Conservation (phyloP, 2,329 filamentous ascomycete species). For the Penicillium hordei region DNA sequence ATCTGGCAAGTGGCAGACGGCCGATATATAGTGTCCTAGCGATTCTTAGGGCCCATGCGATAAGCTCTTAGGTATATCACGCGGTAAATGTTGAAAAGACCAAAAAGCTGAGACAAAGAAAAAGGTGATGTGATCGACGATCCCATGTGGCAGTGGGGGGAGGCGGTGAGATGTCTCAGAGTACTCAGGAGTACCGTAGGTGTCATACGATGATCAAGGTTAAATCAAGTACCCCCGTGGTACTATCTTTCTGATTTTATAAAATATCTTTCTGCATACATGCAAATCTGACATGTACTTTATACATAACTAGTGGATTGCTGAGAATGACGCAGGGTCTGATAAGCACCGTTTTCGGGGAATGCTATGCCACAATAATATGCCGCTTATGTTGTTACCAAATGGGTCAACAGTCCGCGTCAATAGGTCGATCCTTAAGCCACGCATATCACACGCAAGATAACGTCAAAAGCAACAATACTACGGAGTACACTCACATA, state of each 20-base stretch:
- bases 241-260: slow-evolving; percentile 5
- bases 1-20: not conserved
- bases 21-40: not conserved
- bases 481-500: not conserved
- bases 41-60: not conserved
- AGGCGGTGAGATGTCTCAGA: not conserved
- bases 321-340: not conserved
- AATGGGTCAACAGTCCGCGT: not conserved
- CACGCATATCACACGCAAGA: slow-evolving; percentile 6
- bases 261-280: not conserved
- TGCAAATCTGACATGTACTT: too few species aligned
- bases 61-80: slow-evolving; percentile 3
- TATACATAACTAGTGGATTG: too few species aligned
- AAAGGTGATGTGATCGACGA: slow-evolving; percentile 8
- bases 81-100: not conserved
- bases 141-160: slow-evolving; percentile 10
- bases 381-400: not conserved
- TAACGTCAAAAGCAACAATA: not conserved
- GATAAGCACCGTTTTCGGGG: slow-evolving; percentile 13
- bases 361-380: slow-evolving; percentile 1
- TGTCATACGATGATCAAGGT: not conserved
- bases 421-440: slow-evolving; percentile 2
- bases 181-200: not conserved
- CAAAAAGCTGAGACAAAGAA: not conserved
- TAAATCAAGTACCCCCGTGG: not conserved